Evolutionary conservation across 768 basidiomycete genomes (phyloP).

Genomic region (Collybia nuda): DNA sequence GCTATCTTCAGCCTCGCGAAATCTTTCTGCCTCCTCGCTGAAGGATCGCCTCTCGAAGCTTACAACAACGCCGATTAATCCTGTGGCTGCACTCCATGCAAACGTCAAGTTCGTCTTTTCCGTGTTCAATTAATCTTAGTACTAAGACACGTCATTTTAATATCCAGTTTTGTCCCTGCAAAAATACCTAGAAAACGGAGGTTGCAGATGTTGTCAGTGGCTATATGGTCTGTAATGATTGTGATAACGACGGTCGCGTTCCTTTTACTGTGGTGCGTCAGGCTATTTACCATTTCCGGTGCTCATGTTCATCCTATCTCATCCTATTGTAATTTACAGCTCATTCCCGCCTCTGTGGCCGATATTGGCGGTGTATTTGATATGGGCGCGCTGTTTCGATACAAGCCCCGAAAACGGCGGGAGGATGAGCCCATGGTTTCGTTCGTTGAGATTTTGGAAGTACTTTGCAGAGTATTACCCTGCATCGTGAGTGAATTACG

Average conservation of each 20-base stretch:
- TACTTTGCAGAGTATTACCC: constrained; percentile 94
- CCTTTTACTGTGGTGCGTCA: constrained; percentile 77
- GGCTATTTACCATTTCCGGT: neutral
- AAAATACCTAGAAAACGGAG: constrained; percentile 84
- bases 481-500: constrained; percentile 63
- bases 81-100: constrained; percentile 66
- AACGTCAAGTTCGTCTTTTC: constrained; percentile 63
- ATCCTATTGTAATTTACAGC: constrained; percentile 36
- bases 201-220: constrained; percentile 87
- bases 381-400: constrained; percentile 81
- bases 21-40: constrained; percentile 61
- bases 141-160: neutral
- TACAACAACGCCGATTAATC: constrained; percentile 55
- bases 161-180: constrained; percentile 76
- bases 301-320: neutral
- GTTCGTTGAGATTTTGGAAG: constrained; percentile 70
- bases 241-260: constrained; percentile 66
- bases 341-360: constrained; percentile 92
- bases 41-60: constrained; percentile 63
- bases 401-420: constrained; percentile 72
- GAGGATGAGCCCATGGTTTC: constrained; percentile 71
- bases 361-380: constrained; percentile 67
- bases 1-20: constrained; percentile 41
- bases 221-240: constrained; percentile 84
- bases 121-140: neutral